Evolutionary conservation across 2,329 filamentous ascomycete species (phyloP).

Genomic region (Alternaria sp.): DNA sequence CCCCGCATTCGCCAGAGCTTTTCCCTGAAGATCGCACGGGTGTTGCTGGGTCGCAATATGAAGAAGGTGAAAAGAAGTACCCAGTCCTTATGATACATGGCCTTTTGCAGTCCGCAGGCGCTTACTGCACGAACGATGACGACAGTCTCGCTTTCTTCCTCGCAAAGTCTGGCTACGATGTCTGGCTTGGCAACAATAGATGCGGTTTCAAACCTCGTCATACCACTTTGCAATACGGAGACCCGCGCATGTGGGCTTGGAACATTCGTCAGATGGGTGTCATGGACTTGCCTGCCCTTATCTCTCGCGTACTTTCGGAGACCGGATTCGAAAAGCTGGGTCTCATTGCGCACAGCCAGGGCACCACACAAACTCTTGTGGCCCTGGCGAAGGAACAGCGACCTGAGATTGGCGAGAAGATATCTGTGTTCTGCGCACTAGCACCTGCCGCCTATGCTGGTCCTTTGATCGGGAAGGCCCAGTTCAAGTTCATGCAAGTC

Average conservation of each 20-base stretch:
- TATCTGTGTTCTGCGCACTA: conserved; percentile 89
- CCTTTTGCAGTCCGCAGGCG: conserved; percentile 83
- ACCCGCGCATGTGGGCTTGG: conserved; percentile 97
- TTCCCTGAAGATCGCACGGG: conserved; percentile 57
- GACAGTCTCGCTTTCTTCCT: conserved; percentile 90
- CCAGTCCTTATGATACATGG: conserved; percentile 89
- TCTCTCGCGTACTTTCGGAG: conserved; percentile 78
- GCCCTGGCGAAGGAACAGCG: conserved; percentile 89
- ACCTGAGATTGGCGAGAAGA: conserved; percentile 79
- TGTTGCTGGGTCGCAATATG: conserved; percentile 34
- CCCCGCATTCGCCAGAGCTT: conserved; percentile 65
- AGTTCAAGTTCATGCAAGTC: conserved; percentile 88
- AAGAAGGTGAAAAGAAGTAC: conserved; percentile 66
- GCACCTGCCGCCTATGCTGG: conserved; percentile 92
- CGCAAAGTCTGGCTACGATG: conserved; percentile 89
- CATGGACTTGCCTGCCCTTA: conserved; percentile 82
- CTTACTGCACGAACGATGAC: conserved; percentile 90
- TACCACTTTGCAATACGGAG: conserved; percentile 69
- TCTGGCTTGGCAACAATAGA: conserved; percentile 94
- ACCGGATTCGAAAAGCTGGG: conserved; percentile 85
- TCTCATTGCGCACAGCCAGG: conserved; percentile 87
- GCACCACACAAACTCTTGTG: conserved; percentile 86
- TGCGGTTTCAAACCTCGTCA: conserved; percentile 86
- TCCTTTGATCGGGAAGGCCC: conserved; percentile 81
- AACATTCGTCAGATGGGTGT: conserved; percentile 91